phyloP scores from a whole-genome alignment of 352 stramenopile species.

The Phytophthora hybrid region DNA sequence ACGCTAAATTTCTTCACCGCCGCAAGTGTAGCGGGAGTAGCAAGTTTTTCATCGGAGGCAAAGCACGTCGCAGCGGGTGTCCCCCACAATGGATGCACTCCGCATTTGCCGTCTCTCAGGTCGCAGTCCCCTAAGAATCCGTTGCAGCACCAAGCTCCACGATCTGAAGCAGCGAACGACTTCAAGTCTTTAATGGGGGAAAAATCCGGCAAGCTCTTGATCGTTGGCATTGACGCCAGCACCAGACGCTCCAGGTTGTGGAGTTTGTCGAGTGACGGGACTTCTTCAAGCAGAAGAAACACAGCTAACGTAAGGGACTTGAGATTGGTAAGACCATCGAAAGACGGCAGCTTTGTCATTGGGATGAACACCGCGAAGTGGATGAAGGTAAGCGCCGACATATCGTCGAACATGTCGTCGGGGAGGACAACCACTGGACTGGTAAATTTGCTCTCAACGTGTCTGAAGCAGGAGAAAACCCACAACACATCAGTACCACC shows the following conservation, averaged over 20 bases:
- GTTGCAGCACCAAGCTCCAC: conserved; percentile 35
- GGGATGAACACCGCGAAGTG: conserved; percentile 37
- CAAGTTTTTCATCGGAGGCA: not conserved
- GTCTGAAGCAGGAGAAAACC: not conserved
- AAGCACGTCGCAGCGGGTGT: conserved; percentile 11
- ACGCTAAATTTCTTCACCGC: not conserved
- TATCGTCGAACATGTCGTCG: conserved; percentile 47
- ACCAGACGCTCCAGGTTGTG: conserved; percentile 35
- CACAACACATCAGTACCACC: too few relatives aligned
- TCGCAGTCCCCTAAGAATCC: conserved; percentile 35
- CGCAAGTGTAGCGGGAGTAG: not conserved
- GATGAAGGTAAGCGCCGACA: conserved; percentile 46
- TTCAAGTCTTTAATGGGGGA: too few relatives aligned
- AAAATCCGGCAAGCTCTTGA: conserved; percentile 19
- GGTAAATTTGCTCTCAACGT: conserved; percentile 15
- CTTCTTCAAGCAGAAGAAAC: conserved; percentile 11
- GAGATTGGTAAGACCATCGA: conserved; percentile 41
- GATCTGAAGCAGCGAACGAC: not conserved
- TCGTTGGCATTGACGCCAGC: conserved; percentile 3
- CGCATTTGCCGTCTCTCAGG: conserved; percentile 12
- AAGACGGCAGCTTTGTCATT: conserved; percentile 32
- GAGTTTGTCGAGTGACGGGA: conserved; percentile 24
- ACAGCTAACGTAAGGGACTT: conserved; percentile 39
- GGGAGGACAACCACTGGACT: conserved; percentile 21
- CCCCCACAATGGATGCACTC: conserved; percentile 12